Base-by-base conservation (phyloP, 208 protist species). In the Trichomonas tenax region DNA sequence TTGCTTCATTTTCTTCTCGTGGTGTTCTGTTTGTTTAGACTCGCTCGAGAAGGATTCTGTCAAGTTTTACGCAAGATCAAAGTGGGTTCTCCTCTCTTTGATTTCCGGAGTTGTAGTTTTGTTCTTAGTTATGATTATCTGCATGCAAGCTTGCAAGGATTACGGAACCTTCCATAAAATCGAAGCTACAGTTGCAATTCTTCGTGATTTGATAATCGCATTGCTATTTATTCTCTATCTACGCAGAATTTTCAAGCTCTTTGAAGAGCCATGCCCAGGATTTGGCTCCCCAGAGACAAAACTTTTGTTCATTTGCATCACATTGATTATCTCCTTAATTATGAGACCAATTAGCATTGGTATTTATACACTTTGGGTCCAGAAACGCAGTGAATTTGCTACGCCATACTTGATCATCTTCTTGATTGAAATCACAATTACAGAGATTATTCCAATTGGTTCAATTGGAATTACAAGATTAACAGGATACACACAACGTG, bases 1-100 rank as follows among this genome's bases (percentile, higher is more conserved):
- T 89, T 89, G 82, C 36, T 89, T 44, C 23, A 89, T 89, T 48
- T 89, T 89, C 82, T 89, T 89, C 48, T 89, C 82, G 2, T 89
- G 82, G 82, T 89, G 82, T 31, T 46, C 82, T 11, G 34, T 89
- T 46, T 89, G 82, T 48, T 31, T 89, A 45, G 82, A 89, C 6
- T 89, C 14, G 2, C 82, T 89, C 9, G 82, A n/a, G 15, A 89
- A 89, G 41, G 40, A 89, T 44, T 46, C 34, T 10, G 36, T 46
- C 0, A 89, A 89, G 48, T 89, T 89, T 48, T 89, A 46, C 17
- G 10, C 23, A 31, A 89, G 36, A 89, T 45, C 40, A 17, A 44
- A 89, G 48, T n/a, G 17, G 17, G 36, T 89, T 48, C 4, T 89
- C 10, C 4, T 46, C 0, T 48, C 40, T n/a, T 89, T 44, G 9